phyloP scores from a whole-genome alignment of 495 filamentous ascomycete species.

The Penicillium waksmanii region DNA sequence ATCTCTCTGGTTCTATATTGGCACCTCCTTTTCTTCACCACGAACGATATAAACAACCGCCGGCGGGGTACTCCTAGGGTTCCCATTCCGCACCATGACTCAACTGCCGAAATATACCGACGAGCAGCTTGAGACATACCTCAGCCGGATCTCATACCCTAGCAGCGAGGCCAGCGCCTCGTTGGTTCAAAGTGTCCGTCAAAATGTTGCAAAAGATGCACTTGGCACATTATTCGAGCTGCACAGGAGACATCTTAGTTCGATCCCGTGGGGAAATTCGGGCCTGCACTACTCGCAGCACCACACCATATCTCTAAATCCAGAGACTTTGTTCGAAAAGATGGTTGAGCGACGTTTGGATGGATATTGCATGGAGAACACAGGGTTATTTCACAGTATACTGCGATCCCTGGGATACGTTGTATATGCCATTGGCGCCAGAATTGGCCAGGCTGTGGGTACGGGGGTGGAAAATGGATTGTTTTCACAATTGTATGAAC shows the following conservation, averaged over 20 bases:
- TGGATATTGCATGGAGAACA: conserved; percentile 82
- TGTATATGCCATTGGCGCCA: conserved; percentile 54
- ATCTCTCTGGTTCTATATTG: too few species aligned
- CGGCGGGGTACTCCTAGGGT: too few species aligned
- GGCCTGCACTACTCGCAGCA: conserved; percentile 58
- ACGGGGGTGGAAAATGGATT: conserved; percentile 26
- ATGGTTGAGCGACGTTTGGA: conserved; percentile 66
- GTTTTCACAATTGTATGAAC: conserved; percentile 33
- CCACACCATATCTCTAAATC: conserved; percentile 60
- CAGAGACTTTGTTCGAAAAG: conserved; percentile 64
- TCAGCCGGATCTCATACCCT: conserved; percentile 38
- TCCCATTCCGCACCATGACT: conserved; percentile 12
- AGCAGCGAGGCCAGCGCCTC: neutral
- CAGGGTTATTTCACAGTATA: conserved; percentile 62
- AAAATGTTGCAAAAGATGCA: conserved; percentile 25
- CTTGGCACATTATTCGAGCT: conserved; percentile 32
- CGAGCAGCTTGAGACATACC: conserved; percentile 38
- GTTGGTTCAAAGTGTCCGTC: conserved; percentile 27
- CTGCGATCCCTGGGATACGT: conserved; percentile 63
- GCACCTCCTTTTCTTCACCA: too few species aligned
- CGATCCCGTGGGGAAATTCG: conserved; percentile 74
- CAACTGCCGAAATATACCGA: conserved; percentile 31
- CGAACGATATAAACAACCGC: too few species aligned
- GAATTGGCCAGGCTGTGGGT: conserved; percentile 35
- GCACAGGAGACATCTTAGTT: conserved; percentile 52